phyloP scores from a whole-genome alignment of 305 asterid species.

The Coffea humblotiana region DNA sequence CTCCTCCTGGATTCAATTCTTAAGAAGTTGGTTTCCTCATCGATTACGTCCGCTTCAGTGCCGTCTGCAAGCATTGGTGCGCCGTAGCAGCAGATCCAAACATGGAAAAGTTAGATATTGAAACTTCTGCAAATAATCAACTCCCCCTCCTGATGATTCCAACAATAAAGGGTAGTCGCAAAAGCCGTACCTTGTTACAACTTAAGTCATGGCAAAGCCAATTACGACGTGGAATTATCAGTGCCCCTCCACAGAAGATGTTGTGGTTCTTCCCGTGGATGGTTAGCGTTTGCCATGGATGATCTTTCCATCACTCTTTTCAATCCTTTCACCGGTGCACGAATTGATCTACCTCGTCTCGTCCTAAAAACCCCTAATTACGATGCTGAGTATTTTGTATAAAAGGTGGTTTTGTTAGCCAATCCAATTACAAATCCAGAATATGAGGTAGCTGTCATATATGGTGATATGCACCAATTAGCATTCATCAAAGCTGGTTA shows the following conservation, averaged over 20 bases:
- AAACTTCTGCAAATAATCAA: no score
- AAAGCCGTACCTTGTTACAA: not conserved
- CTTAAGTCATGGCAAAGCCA: not conserved
- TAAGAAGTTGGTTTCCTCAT: not conserved
- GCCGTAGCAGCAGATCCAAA: not conserved
- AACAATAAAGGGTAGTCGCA: not conserved
- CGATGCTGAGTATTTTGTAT: not conserved
- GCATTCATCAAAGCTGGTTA: not conserved
- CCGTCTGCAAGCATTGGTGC: not conserved
- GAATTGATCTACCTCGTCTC: not conserved
- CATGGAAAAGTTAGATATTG: not conserved
- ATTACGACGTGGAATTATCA: not conserved
- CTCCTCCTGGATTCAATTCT: not conserved
- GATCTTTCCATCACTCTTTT: not conserved
- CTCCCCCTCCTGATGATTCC: not conserved
- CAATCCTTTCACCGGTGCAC: not conserved
- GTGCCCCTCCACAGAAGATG: not conserved
- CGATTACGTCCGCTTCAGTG: not conserved
- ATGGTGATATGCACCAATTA: not conserved
- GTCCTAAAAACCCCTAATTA: not conserved
- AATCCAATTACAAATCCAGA: not conserved
- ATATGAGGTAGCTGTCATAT: not conserved
- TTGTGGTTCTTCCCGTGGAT: constrained; percentile 10
- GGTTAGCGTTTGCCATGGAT: constrained; percentile 4
- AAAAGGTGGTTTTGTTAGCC: not conserved